phyloP scores from a whole-genome alignment of 2,329 filamentous ascomycete species.

The Didymosphaeria variabile region DNA sequence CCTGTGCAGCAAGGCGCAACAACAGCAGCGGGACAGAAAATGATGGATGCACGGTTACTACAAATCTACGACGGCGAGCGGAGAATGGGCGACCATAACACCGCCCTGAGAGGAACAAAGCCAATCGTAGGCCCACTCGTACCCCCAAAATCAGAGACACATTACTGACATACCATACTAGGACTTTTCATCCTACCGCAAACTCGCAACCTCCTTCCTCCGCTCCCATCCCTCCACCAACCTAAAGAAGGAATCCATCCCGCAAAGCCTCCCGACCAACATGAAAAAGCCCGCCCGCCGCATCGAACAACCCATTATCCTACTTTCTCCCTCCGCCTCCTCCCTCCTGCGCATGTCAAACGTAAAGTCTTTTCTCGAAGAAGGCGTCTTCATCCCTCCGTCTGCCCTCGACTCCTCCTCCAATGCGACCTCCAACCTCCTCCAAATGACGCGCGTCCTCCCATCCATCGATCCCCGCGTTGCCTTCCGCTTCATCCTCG shows the following conservation, averaged over 20 bases:
- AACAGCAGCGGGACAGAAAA: conserved; percentile 55
- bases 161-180: conserved; percentile 50
- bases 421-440: conserved; percentile 75
- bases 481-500: conserved; percentile 91
- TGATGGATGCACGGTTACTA: conserved; percentile 76
- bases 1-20: conserved; percentile 50
- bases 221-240: conserved; percentile 53
- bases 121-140: conserved; percentile 70
- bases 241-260: conserved; percentile 27
- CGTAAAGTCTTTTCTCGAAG: conserved; percentile 91
- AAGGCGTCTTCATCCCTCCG: conserved; percentile 80
- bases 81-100: conserved; percentile 92
- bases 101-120: conserved; percentile 84
- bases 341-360: conserved; percentile 95
- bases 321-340: conserved; percentile 94
- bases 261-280: conserved; percentile 50
- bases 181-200: conserved; percentile 95
- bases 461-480: conserved; percentile 69
- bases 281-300: conserved; percentile 56
- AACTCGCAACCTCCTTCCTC: conserved; percentile 81
- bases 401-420: conserved; percentile 62
- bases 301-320: conserved; percentile 81
- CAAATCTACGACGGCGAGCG: conserved; percentile 93
- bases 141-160: conserved; percentile 4
- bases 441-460: conserved; percentile 83